Evolutionary conservation across 2,329 filamentous ascomycete genomes (phyloP).

Genomic region (Magnaporthiopsis incrustans): DNA sequence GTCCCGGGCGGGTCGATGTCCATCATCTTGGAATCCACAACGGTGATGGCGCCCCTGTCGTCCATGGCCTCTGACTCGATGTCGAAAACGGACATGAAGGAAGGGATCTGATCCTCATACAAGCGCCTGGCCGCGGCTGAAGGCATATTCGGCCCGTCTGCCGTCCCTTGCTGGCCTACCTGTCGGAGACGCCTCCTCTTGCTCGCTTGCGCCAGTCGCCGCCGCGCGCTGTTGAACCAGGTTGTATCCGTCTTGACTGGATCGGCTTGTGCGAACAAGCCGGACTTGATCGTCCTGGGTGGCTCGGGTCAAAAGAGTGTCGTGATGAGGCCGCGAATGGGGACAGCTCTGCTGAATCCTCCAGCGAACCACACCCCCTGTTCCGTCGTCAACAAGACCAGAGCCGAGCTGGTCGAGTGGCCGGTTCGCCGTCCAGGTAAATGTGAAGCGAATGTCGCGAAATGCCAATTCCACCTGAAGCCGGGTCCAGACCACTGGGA

Average conservation of each 20-base stretch:
- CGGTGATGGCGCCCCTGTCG: conserved; percentile 43
- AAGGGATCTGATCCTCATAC: conserved; percentile 64
- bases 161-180: conserved; percentile 1
- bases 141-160: conserved; percentile 6
- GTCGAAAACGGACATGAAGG: conserved; percentile 70
- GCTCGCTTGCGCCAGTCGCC: conserved; percentile 2
- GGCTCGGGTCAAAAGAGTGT: background rate
- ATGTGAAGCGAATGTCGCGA: background rate
- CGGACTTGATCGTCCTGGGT: background rate
- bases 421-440: background rate
- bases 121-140: conserved; percentile 48
- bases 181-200: conserved; percentile 9
- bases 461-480: background rate
- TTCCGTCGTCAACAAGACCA: conserved; percentile 1
- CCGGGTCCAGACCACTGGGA: background rate
- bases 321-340: conserved; percentile 5
- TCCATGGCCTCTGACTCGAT: conserved; percentile 50
- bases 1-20: conserved; percentile 34
- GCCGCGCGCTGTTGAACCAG: conserved; percentile 1
- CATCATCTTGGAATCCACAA: conserved; percentile 46
- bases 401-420: conserved; percentile 11
- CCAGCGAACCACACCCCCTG: conserved; percentile 6
- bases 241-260: background rate
- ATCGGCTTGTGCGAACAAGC: conserved; percentile 2
- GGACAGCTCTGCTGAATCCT: conserved; percentile 50